Percentiles rank a stretch among this genome's conserved stretches.
These are phyloP conservation scores for Stephania yunnanensis DNA, from an alignment of 164 flowering plant genomes.

Conservation along the genomic window DNA sequence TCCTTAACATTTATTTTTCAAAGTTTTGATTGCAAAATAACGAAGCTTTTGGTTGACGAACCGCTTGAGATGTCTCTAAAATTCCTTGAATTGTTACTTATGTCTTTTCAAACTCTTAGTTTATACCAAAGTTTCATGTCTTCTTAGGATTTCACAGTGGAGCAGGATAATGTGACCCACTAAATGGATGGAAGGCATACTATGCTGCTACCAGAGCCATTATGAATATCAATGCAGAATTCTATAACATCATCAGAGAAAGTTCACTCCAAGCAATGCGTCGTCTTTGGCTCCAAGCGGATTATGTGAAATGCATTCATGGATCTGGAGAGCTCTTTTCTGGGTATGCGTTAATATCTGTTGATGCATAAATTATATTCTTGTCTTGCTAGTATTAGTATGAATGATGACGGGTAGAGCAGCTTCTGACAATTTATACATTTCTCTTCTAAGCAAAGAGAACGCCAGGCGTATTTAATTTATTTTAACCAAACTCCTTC, in stretches of 20 bases:
- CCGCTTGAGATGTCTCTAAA: neutral
- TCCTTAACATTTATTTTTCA: neutral
- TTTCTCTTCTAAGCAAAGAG: neutral
- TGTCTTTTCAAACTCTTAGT: neutral
- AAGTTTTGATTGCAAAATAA: neutral
- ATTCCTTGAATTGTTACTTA: too few species aligned
- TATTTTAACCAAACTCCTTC: neutral
- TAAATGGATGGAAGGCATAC: slow-evolving; percentile 96
- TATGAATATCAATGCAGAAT: slow-evolving; percentile 66
- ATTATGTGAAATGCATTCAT: slow-evolving; percentile 91
- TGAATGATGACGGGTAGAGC: neutral
- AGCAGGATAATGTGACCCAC: slow-evolving; percentile 67
- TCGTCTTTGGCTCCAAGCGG: slow-evolving; percentile 85
- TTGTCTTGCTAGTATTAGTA: neutral
- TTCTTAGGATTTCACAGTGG: slow-evolving; percentile 82
- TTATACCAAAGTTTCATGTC: slow-evolving; percentile 1
- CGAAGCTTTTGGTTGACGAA: neutral
- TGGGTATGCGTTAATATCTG: slow-evolving; percentile 47
- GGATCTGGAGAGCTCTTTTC: slow-evolving; percentile 75
- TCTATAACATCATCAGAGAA: slow-evolving; percentile 73
- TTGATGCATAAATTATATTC: neutral
- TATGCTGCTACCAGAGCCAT: slow-evolving; percentile 95
- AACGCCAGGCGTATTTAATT: neutral
- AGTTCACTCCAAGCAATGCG: slow-evolving; percentile 70
- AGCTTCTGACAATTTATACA: neutral